phyloP scores from a whole-genome alignment of 306 rosid species.

The Vigna trinervia region DNA sequence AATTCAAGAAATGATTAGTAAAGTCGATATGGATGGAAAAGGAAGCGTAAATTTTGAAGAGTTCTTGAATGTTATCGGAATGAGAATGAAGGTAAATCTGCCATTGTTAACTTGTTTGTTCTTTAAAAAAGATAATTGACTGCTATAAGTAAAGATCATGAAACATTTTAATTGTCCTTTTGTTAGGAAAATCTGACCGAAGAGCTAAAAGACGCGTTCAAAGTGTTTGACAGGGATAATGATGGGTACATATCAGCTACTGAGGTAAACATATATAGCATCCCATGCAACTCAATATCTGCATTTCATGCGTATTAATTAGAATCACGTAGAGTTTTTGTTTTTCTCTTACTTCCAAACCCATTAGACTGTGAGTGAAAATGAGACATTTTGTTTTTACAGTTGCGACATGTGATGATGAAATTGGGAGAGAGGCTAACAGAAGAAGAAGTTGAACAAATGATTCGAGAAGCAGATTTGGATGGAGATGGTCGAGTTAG shows the following conservation, averaged over 20 bases:
- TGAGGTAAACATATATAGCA: constrained; percentile 55
- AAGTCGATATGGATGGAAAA: constrained; percentile 73
- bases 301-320: background rate
- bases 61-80: constrained; percentile 75
- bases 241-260: constrained; percentile 81
- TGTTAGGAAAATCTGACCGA: constrained; percentile 54
- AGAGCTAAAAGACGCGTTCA: constrained; percentile 84
- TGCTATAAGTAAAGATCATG: background rate
- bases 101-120: background rate
- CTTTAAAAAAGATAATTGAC: background rate
- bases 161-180: constrained; percentile 10
- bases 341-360: background rate
- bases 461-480: constrained; percentile 80
- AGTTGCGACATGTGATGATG: constrained; percentile 75
- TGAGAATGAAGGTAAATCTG: constrained; percentile 73
- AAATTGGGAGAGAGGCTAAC: constrained; percentile 74
- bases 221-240: constrained; percentile 82
- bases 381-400: background rate
- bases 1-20: constrained; percentile 70
- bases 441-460: constrained; percentile 75
- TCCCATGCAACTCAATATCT: background rate
- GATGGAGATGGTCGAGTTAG: constrained; percentile 84
- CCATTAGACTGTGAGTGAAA: background rate
- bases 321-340: background rate
- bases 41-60: constrained; percentile 77